phyloP scores from a whole-genome alignment of 1,284 basidiomycete species.

The Coniferiporia sulphurascens region DNA sequence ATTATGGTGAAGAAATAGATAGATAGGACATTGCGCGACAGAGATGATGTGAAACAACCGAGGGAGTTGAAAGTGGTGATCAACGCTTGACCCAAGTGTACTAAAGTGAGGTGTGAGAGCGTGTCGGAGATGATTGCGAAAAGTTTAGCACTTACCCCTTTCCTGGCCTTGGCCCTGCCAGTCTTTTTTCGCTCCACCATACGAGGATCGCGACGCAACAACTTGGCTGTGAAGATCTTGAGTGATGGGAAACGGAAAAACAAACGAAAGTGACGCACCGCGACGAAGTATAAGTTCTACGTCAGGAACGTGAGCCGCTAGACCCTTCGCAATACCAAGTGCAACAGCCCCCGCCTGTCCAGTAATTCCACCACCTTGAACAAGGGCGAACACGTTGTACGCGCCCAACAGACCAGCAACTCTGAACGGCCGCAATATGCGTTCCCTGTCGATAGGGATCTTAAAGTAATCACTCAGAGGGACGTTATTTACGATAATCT shows the following conservation, averaged over 20 bases:
- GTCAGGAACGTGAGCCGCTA: conserved; percentile 68
- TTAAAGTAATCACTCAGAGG: conserved; percentile 80
- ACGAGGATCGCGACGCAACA: conserved; percentile 88
- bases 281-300: conserved; percentile 63
- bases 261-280: conserved; percentile 44
- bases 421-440: conserved; percentile 78
- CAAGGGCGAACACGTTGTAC: conserved; percentile 90
- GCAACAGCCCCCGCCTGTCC: conserved; percentile 91
- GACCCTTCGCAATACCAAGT: conserved; percentile 78
- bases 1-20: background rate
- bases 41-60: background rate
- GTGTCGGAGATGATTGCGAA: background rate
- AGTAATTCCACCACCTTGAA: conserved; percentile 83
- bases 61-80: conserved; percentile 18
- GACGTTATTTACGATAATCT: conserved; percentile 79
- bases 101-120: conserved; percentile 35
- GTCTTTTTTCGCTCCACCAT: conserved; percentile 99
- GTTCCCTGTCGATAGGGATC: conserved; percentile 73
- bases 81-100: conserved; percentile 96
- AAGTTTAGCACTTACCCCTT: conserved; percentile 57
- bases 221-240: conserved; percentile 56
- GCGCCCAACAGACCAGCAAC: conserved; percentile 82
- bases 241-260: conserved; percentile 10
- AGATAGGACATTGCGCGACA: background rate
- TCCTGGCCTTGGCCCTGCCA: conserved; percentile 85